Conservation (phyloP, 306 rosid genomes). For the Crotalaria pallida region DNA sequence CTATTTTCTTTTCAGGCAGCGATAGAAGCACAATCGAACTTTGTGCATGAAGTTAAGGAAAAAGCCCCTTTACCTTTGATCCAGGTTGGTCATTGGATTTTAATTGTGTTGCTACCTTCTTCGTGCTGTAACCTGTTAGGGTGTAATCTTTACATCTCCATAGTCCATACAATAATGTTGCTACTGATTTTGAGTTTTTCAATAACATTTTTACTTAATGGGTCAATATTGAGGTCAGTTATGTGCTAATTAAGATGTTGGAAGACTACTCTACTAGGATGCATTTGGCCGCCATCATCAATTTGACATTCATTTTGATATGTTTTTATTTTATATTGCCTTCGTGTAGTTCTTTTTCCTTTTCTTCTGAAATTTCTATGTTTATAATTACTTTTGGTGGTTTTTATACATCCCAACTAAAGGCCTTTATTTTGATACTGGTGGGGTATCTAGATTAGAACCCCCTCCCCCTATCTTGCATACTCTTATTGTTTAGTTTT, state of each 20-base stretch:
- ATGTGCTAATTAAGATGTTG: not conserved
- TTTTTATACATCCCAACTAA: not conserved
- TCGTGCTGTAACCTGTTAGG: not conserved
- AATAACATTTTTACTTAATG: not conserved
- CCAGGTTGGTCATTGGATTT: constrained; percentile 45
- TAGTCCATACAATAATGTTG: not conserved
- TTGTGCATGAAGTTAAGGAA: constrained; percentile 64
- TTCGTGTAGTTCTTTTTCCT: not conserved
- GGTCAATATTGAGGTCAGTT: not conserved
- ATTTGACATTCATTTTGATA: not conserved
- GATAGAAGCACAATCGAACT: constrained; percentile 53
- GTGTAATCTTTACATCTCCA: not conserved
- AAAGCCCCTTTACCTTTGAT: constrained; percentile 36
- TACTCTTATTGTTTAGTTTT: not conserved
- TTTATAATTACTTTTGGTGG: not conserved
- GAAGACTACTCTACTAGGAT: not conserved
- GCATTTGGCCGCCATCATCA: not conserved
- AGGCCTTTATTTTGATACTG: not conserved
- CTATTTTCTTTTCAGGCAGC: constrained; percentile 63
- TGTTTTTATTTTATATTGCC: not conserved
- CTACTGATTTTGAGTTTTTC: not conserved
- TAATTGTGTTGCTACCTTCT: not conserved
- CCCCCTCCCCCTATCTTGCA: not conserved
- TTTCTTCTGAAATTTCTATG: not conserved
- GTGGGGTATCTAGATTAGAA: not conserved